Evolutionary conservation across 176 grass and related monocot species (phyloP).

Genomic region (Zea luxurians): DNA sequence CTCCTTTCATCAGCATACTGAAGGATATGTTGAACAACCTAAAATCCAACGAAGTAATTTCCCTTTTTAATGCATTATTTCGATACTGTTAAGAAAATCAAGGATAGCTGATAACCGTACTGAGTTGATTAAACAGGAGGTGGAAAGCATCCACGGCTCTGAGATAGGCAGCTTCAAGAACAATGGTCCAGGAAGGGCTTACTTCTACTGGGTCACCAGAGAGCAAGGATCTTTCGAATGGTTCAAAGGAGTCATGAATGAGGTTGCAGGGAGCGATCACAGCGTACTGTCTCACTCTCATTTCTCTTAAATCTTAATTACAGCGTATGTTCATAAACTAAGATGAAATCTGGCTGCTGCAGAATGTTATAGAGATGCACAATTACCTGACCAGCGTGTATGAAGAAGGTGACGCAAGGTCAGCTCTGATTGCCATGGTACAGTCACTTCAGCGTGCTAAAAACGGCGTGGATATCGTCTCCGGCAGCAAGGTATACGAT

Average conservation of each 20-base stretch:
- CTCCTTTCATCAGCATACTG: slow-evolving; percentile 98
- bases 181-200: slow-evolving; percentile 84
- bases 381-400: slow-evolving; percentile 99
- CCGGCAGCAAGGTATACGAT: slow-evolving; percentile 70
- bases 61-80: slow-evolving; percentile 12
- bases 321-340: slow-evolving; percentile 1
- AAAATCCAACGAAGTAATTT: slow-evolving; percentile 72
- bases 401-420: slow-evolving; percentile 97
- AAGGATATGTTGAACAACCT: slow-evolving; percentile 90
- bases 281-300: slow-evolving; percentile 51
- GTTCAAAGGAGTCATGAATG: slow-evolving; percentile 99
- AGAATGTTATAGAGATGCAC: slow-evolving; percentile 99
- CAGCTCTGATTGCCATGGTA: slow-evolving; percentile 91
- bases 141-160: slow-evolving; percentile 58
- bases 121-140: slow-evolving; percentile 52
- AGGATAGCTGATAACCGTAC: slow-evolving; percentile 30
- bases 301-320: not conserved
- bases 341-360: slow-evolving; percentile 46
- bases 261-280: slow-evolving; percentile 85
- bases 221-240: slow-evolving; percentile 99
- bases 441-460: slow-evolving; percentile 95
- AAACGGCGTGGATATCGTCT: slow-evolving; percentile 92
- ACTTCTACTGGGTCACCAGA: slow-evolving; percentile 99
- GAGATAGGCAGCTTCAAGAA: slow-evolving; percentile 64
- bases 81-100: not conserved